Percentiles rank a stretch among this genome's conserved stretches.
Conservation (phyloP, 2,329 filamentous ascomycete genomes). For the Allantophomopsis cytisporea region DNA sequence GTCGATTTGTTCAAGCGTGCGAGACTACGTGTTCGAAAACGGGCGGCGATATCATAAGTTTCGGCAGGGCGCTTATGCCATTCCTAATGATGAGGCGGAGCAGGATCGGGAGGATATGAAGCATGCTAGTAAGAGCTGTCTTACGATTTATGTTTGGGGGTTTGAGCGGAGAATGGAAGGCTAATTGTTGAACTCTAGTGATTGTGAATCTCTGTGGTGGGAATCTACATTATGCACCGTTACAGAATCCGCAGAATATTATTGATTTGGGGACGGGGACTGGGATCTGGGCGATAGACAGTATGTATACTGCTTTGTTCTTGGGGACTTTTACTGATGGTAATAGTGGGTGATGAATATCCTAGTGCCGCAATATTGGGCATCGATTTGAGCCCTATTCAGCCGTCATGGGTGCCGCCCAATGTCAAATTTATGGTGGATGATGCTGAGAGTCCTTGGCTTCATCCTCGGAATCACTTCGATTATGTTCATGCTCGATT, state of each 20-base stretch:
- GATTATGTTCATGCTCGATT: slow-evolving; percentile 48
- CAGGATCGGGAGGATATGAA: slow-evolving; percentile 37
- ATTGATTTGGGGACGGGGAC: slow-evolving; percentile 46
- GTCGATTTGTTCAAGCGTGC: slow-evolving; percentile 16
- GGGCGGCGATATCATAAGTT: slow-evolving; percentile 39
- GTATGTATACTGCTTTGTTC: slow-evolving; percentile 6
- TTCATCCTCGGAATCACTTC: slow-evolving; percentile 37
- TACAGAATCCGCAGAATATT: slow-evolving; percentile 31
- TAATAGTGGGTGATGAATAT: slow-evolving; percentile 5
- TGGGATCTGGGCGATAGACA: slow-evolving; percentile 45
- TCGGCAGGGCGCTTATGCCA: slow-evolving; percentile 34
- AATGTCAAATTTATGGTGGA: slow-evolving; percentile 42
- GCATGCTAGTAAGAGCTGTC: not conserved
- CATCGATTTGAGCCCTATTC: slow-evolving; percentile 23
- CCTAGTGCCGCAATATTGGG: slow-evolving; percentile 14
- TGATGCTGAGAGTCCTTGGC: slow-evolving; percentile 41
- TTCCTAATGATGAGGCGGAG: slow-evolving; percentile 42
- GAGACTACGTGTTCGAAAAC: slow-evolving; percentile 36
- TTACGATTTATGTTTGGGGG: too few relatives aligned
- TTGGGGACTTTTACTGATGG: too few relatives aligned
- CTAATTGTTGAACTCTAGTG: slow-evolving; percentile 10
- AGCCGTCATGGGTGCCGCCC: slow-evolving; percentile 31
- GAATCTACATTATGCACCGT: slow-evolving; percentile 36
- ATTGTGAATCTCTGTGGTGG: slow-evolving; percentile 24
- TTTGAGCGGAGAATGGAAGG: not conserved